Conservation (phyloP, 192 early-diverging fungal species). For the Lobulomyces angularis region DNA sequence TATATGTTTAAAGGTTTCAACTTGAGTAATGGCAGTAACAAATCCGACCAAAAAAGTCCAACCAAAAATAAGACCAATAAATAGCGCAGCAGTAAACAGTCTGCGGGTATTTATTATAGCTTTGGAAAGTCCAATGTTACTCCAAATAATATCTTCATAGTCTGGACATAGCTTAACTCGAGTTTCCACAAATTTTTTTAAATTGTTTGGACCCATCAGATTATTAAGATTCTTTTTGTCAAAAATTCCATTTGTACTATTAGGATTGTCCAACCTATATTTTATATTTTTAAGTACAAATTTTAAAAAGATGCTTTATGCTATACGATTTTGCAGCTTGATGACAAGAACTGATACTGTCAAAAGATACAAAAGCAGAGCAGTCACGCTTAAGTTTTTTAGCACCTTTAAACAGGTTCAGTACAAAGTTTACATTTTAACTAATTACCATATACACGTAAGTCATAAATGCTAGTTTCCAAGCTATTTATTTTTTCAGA, state of each 20-base stretch:
- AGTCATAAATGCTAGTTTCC: slow-evolving; percentile 29
- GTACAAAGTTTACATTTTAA: too few species aligned
- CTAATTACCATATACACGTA: too few species aligned
- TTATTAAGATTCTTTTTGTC: too few species aligned
- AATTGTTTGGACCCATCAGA: too few species aligned
- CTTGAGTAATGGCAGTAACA: slow-evolving; percentile 13
- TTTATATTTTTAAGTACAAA: too few species aligned
- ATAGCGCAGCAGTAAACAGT: slow-evolving; percentile 15
- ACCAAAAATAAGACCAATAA: slow-evolving; percentile 17
- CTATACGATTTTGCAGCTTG: slow-evolving; percentile 11
- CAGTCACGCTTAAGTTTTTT: slow-evolving; percentile 13
- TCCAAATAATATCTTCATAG: slow-evolving; percentile 37
- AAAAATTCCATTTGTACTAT: too few species aligned
- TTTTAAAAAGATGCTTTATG: too few species aligned
- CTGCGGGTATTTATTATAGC: slow-evolving; percentile 14
- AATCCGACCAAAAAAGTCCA: slow-evolving; percentile 17
- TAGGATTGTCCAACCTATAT: too few species aligned
- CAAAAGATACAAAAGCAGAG: slow-evolving; percentile 25
- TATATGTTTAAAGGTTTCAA: too few species aligned
- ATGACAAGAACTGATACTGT: slow-evolving; percentile 17
- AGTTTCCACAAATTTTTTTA: too few species aligned
- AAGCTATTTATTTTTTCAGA: slow-evolving; percentile 13
- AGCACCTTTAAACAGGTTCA: slow-evolving; percentile 17
- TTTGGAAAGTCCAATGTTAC: slow-evolving; percentile 21
- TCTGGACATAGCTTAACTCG: slow-evolving; percentile 20